Evolutionary conservation across 345 rosid genomes (phyloP).

Genomic region (Garcia nutans): DNA sequence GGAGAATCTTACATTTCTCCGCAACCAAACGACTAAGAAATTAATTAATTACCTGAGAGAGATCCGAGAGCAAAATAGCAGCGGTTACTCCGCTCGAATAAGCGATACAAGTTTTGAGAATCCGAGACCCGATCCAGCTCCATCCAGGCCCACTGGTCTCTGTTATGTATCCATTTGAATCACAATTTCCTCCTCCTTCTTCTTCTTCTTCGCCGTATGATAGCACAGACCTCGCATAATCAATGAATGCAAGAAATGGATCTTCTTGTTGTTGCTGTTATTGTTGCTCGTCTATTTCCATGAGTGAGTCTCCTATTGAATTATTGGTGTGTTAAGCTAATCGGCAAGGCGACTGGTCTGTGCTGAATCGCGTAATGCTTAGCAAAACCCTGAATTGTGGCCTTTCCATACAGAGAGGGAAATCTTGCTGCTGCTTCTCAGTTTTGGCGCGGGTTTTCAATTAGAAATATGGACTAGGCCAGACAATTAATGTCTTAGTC

Average conservation of each 20-base stretch:
- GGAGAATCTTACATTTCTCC: not conserved
- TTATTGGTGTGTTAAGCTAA: not conserved
- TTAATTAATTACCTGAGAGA: constrained; percentile 54
- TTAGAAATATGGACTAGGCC: not conserved
- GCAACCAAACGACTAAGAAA: not conserved
- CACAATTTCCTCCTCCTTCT: constrained; percentile 15
- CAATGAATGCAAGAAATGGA: constrained; percentile 72
- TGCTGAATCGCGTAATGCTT: not conserved
- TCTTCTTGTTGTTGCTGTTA: constrained; percentile 37
- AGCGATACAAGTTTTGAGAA: constrained; percentile 71
- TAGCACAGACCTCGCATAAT: constrained; percentile 58
- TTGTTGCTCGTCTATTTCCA: constrained; percentile 37
- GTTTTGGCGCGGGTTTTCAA: constrained; percentile 9
- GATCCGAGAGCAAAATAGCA: constrained; percentile 82
- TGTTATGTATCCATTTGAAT: constrained; percentile 17
- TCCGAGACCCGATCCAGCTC: constrained; percentile 79
- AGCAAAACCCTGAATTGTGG: not conserved
- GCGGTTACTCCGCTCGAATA: constrained; percentile 91
- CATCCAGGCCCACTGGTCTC: constrained; percentile 58
- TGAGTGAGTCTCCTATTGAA: constrained; percentile 27
- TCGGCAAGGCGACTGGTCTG: not conserved
- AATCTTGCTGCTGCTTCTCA: not conserved
- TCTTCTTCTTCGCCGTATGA: constrained; percentile 34
- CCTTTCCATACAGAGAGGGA: not conserved
- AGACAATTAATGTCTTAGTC: not conserved